Base-by-base conservation (phyloP, 1,284 basidiomycete species). In the Marasmius fiardii region DNA sequence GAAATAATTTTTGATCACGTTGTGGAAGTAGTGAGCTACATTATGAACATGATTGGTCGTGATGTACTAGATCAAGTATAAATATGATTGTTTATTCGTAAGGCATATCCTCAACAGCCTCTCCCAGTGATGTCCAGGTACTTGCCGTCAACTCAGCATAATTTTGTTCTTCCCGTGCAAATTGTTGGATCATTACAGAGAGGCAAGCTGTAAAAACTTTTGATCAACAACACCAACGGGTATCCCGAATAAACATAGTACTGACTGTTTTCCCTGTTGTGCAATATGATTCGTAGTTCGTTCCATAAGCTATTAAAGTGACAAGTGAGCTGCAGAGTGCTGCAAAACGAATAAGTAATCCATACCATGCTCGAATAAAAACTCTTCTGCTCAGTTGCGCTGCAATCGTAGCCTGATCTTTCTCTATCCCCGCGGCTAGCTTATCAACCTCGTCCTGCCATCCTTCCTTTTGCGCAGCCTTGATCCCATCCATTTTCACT, bases 381-480 rank as follows among this genome's bases (percentile, higher is more conserved):
- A 95, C 82, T 31, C 92, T 77, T 58, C 92, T 75, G 56, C 81
- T 83, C 35, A 95, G 75, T 54, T 87, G 79, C 2, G 82, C 77
- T 6, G 79, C 77, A 60, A 95, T 92, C 0, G 81, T 79, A 6
- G 81, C 83, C 65, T 92, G 88, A 65, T 92, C 91, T 60, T 83
- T 86, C 73, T 92, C 90, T 58, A 93, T 86, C 28, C 77, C 60
- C 14, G 75, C 76, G 1, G 84, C 74, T 18, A 92, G 71, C 63
- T 85, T 85, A 59, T 95, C 93, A 3, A 82, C 89, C 61, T 96
- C 92, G 28, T 83, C 83, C 65, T 91, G 81, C 88, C 89, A 95
- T 4, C 86, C 85, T 0, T 92, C 88, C 67, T 88, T 93, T 67
- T 83, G 78, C 0, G 79, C 78, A 6, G 77, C 74, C 54, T 87